phyloP scores from a whole-genome alignment of 2,329 filamentous ascomycete genomes.

The Pseudogymnoascus sp. region DNA sequence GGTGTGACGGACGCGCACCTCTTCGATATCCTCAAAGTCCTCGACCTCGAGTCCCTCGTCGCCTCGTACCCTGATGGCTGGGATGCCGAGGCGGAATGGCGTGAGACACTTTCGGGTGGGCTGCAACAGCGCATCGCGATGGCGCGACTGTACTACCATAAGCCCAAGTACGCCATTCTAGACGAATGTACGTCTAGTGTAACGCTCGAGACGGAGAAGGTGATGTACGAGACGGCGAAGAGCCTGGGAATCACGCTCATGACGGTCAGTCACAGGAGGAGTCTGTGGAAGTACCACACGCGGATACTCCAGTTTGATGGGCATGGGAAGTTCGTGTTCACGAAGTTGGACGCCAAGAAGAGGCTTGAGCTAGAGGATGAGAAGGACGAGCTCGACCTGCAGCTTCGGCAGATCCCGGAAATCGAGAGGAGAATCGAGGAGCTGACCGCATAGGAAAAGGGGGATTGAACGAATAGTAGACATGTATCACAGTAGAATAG shows the following conservation, averaged over 20 bases:
- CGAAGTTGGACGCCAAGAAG: slow-evolving; percentile 77
- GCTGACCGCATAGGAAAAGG: slow-evolving; percentile 43
- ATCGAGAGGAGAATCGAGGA: slow-evolving; percentile 79
- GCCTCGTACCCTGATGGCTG: slow-evolving; percentile 69
- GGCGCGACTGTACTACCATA: slow-evolving; percentile 90
- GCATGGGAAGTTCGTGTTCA: slow-evolving; percentile 85
- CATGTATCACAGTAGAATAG: slow-evolving; percentile 5
- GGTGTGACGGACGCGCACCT: slow-evolving; percentile 77
- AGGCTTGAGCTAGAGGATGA: slow-evolving; percentile 86
- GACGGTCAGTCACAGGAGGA: slow-evolving; percentile 87
- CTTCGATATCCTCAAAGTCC: slow-evolving; percentile 62
- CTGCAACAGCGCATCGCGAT: slow-evolving; percentile 95
- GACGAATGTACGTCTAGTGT: slow-evolving; percentile 95
- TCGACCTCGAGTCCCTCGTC: slow-evolving; percentile 78
- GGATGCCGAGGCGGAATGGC: slow-evolving; percentile 95
- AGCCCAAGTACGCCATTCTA: slow-evolving; percentile 85
- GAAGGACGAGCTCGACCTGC: slow-evolving; percentile 84
- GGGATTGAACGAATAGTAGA: not conserved
- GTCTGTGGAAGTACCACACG: slow-evolving; percentile 93
- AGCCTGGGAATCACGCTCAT: slow-evolving; percentile 85
- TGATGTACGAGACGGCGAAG: slow-evolving; percentile 98
- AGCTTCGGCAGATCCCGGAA: slow-evolving; percentile 78
- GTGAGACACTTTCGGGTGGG: slow-evolving; percentile 84
- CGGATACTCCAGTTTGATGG: slow-evolving; percentile 96
- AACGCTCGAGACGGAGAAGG: slow-evolving; percentile 87